Evolutionary conservation across 1,139 yeast species (phyloP), one percentile per base, ranked within the genome.

Genomic region (Magnusiomyces paraingens): DNA sequence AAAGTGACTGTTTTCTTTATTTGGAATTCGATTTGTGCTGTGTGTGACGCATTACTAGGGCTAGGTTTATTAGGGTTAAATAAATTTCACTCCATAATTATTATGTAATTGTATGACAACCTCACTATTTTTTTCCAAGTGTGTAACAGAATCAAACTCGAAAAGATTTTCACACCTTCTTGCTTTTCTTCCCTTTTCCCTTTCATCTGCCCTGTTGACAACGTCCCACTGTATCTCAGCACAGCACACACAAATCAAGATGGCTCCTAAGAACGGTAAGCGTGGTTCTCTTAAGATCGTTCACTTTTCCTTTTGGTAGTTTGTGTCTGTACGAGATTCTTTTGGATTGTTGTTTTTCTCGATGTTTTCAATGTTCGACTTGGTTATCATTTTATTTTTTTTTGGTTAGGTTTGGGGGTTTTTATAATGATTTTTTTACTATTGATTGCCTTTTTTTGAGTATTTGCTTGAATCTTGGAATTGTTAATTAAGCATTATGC

Each of bases 261-360:
- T 55, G 58, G 58, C 58, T 52, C 58, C 58, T 53, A 52, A 52
- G 56, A 55, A 55, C 58, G 58, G 58, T 55, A 55, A 55, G 58
- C 56, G 58, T 55, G 58, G 54, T 52, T 42, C 49, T 55, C 58
- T 55, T 53, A 38, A 46, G 52, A 55, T 55, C 58, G 58, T 55
- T 55, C 50, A 48, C 39, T 40, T 36, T 36, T 36, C 40, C 40
- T n/a, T 36, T n/a, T 36, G 32, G 40, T 36, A 36, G n/a, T 36
- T 36, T 36, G 40, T 36, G 40, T 36, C 40, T 36, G 40, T 36
- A 36, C 12, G 40, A 36, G 40, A 36, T 36, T 36, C 20, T 42
- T 26, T 14, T 42, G 46, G 46, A 42, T 42, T 21, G 46, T 42
- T 36, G 40, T 36, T 42, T 11, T 42, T 42, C 26, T 36, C 17